phyloP scores from a whole-genome alignment of 805 yeast species.

The Saitoella complicata region DNA sequence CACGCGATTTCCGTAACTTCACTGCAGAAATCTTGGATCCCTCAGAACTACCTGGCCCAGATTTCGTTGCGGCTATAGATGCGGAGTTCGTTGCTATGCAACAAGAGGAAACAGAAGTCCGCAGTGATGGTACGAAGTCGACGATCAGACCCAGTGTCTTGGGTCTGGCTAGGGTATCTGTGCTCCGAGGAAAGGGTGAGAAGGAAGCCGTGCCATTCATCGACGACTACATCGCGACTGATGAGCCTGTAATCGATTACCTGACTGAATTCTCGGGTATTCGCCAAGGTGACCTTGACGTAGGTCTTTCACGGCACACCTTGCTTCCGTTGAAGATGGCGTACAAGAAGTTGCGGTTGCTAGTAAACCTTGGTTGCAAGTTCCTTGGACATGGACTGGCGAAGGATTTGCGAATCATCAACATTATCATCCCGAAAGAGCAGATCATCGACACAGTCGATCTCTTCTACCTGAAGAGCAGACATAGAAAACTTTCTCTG shows the following conservation, averaged over 20 bases:
- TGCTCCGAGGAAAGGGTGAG: constrained; percentile 46
- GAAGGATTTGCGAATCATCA: constrained; percentile 86
- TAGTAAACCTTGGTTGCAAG: constrained; percentile 73
- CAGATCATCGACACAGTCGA: constrained; percentile 87
- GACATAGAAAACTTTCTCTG: constrained; percentile 42
- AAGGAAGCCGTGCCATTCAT: constrained; percentile 63
- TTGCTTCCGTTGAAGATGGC: constrained; percentile 60
- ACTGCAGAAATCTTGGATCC: constrained; percentile 31
- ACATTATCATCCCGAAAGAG: constrained; percentile 64
- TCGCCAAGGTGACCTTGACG: constrained; percentile 76
- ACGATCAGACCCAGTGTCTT: constrained; percentile 59
- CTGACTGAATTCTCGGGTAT: constrained; percentile 89
- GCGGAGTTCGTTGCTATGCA: constrained; percentile 84
- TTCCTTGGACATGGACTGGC: constrained; percentile 90
- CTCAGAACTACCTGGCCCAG: constrained; percentile 56
- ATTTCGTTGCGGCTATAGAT: constrained; percentile 77
- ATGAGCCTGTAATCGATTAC: constrained; percentile 54
- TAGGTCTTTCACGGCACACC: constrained; percentile 42
- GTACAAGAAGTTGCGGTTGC: constrained; percentile 77
- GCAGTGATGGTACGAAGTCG: constrained; percentile 51
- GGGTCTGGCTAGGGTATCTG: constrained; percentile 80
- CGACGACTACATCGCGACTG: constrained; percentile 78
- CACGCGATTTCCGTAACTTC: constrained; percentile 37
- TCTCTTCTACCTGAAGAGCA: constrained; percentile 45
- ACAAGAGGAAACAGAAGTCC: constrained; percentile 65